Evolutionary conservation across 495 filamentous ascomycete genomes (phyloP).

Genomic region (Penicillium tannophilum): DNA sequence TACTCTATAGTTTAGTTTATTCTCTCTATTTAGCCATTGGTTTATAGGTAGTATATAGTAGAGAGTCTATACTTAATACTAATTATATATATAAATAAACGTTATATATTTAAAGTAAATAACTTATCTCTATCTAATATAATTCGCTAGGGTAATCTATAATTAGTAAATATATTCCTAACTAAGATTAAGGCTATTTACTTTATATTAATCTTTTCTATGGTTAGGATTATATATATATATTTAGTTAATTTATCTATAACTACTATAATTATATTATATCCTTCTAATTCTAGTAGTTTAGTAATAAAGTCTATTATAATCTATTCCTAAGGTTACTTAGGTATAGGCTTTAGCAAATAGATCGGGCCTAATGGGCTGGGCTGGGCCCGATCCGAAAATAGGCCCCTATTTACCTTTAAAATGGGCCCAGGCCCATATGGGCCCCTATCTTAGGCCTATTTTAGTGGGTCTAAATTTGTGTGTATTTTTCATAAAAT

Average conservation of each 20-base stretch:
- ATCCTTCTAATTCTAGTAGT: not conserved
- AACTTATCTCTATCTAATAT: conserved; percentile 7
- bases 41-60: conserved; percentile 7
- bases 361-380: no score
- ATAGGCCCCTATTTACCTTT: no score
- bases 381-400: no score
- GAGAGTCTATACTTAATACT: not conserved
- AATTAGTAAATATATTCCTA: not conserved
- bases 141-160: not conserved
- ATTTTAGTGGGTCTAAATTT: no score
- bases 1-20: conserved; percentile 14
- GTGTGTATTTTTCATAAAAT: no score
- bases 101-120: conserved; percentile 4
- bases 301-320: not conserved
- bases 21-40: conserved; percentile 12
- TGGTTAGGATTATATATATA: not conserved
- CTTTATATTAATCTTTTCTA: not conserved
- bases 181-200: not conserved
- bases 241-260: not conserved
- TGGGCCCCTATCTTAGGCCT: no score
- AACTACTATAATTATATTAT: not conserved
- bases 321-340: not conserved
- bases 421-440: no score
- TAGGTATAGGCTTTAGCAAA: not conserved
- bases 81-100: conserved; percentile 3